Evolutionary conservation across 108 stramenopile genomes (phyloP), one percentile per base, ranked within the genome.

Genomic region (Nannochloropsis salina): DNA sequence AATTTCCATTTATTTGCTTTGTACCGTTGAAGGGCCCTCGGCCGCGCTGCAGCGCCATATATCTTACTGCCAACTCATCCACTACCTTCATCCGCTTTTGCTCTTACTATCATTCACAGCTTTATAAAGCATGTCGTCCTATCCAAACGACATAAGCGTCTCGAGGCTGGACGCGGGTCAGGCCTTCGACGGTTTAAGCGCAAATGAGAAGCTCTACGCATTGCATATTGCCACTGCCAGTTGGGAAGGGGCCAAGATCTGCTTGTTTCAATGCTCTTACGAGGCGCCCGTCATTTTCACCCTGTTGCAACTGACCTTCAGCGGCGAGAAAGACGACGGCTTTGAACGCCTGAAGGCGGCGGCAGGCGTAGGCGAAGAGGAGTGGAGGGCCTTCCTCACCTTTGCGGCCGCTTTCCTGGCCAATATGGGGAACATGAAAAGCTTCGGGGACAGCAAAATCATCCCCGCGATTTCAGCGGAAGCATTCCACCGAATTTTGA

Each of bases 361-460:
- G 21, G 44, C 44, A 5, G 44, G 82, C 5, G 82, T 82, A 21
- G 21, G 44, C 82, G 82, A 82, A 21, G 82, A 82, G 42, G 20
- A 82, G 15, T 44, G 42, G 42, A 82, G 5, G 20, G 44, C 5
- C 42, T 44, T 82, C 21, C 42, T 82, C 44, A 82, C 44, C 15
- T 82, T 43, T 43, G 42, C 44, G 18, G 82, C 82, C 21, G 82
- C 82, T 15, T 82, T 82, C 21, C 21, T n/a, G 18, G 82, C 44
- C 18, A 82, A 82, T 45, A n/a, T 82, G 15, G 82, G 82, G 21
- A 82, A 82, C 9, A n/a, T n/a, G 20, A 82, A 82, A 82, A 44
- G 44, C 21, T 82, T 82, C 21, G 82, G 82, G 5, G 82, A 82
- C 21, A n/a, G 20, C 20, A 82, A 82, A 21, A 44, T 82, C 21